Percentiles rank a stretch among this genome's conserved stretches.
Evolutionary conservation across 768 basidiomycete species (phyloP).

Genomic region (Phylloporus sp.): DNA sequence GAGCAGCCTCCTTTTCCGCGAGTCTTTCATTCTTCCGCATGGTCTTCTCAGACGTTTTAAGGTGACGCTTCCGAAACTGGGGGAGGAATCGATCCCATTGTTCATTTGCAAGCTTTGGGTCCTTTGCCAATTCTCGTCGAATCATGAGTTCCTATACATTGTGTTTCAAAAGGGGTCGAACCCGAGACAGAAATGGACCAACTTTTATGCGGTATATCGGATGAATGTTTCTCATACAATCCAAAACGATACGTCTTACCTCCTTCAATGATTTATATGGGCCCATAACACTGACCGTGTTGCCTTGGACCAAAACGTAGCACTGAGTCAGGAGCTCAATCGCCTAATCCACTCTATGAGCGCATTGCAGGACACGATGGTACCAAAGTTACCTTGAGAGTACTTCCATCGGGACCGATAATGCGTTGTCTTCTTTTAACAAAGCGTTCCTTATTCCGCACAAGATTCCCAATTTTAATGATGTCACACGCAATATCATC

Average conservation of each 20-base stretch:
- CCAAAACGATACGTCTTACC: conserved; percentile 91
- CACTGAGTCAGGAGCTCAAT: conserved; percentile 95
- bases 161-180: not conserved
- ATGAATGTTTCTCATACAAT: conserved; percentile 99
- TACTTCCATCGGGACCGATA: conserved; percentile 96
- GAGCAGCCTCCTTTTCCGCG: conserved; percentile 56
- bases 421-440: conserved; percentile 95
- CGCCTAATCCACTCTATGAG: conserved; percentile 51
- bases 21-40: conserved; percentile 79
- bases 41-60: conserved; percentile 93
- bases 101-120: conserved; percentile 90
- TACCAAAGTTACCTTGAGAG: conserved; percentile 68
- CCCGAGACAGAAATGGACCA: not conserved
- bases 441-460: conserved; percentile 94
- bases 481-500: conserved; percentile 93
- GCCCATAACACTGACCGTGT: conserved; percentile 97
- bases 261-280: conserved; percentile 94
- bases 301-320: conserved; percentile 97
- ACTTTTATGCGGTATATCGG: conserved; percentile 99
- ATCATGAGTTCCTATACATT: conserved; percentile 89
- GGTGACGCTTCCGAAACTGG: conserved; percentile 88
- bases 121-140: conserved; percentile 94
- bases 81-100: conserved; percentile 98
- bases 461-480: conserved; percentile 93
- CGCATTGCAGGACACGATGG: not conserved